Evolutionary conservation across 805 yeast genomes (phyloP), one percentile per base, ranked within the genome.

Genomic region (Metschnikowia koreensis): DNA sequence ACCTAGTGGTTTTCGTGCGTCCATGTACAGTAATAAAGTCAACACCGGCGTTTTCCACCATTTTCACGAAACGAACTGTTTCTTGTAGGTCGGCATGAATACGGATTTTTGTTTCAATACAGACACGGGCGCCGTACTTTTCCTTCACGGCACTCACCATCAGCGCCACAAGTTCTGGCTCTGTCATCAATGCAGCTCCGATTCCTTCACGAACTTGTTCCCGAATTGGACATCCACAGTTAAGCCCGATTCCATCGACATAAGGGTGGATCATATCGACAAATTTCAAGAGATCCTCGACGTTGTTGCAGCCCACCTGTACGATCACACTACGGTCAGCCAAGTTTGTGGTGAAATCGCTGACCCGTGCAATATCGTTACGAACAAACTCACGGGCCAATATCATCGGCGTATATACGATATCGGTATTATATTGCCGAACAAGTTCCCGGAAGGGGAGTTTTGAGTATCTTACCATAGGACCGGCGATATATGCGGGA

Each of bases 401-500:
- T 40, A 94, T 92, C 99, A 94, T 94, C 9, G 99, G 99, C 0
- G 96, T 82, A 64, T 94, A 92, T 3, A 90, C 96, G 8, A 93
- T 84, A 65, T 91, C 96, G 42, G 85, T 82, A 48, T 80, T 75
- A 66, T 84, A 89, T 38, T 84, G 83, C 33, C 97, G 63, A 7
- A 73, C 84, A 7, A 89, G 73, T 53, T 89, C 88, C 47, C 99
- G 77, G 64, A 94, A 93, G 2, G 98, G 97, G 41, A 94, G 77
- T 67, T 94, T 93, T 1, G 97, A 89, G 73, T 94, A 94, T 47
- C 99, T 75, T 0, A 94, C 99, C 99, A 94, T 94, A 5, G 99
- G 99, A 0, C 98, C 99, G 4, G 76, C 78, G 12, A 74, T 62
- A 46, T 63, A 67, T 1, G 73, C 76, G 2, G 77, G 76, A 41